These are phyloP conservation scores for Euphorbia celastroides DNA, from an alignment of 441 rosid genomes.

Conservation along the genomic window DNA sequence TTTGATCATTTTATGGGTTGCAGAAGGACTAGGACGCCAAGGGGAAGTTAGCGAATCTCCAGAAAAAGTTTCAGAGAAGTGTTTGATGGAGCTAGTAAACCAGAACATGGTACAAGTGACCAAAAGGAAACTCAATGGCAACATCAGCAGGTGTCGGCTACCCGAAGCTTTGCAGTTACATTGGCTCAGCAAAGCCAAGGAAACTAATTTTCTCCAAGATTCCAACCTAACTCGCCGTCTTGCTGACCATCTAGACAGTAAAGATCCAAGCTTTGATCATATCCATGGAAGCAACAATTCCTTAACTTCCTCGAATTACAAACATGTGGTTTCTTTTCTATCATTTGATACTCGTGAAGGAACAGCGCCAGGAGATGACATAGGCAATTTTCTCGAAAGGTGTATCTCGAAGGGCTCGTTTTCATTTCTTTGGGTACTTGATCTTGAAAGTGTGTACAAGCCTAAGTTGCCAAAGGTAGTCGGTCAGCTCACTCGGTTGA, in stretches of 20 bases:
- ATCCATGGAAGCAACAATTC: neutral
- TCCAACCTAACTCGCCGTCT: neutral
- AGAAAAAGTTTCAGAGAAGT: neutral
- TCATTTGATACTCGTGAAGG: neutral
- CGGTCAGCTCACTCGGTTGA: neutral
- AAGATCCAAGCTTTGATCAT: neutral
- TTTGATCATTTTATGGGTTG: conserved; percentile 5
- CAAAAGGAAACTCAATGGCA: neutral
- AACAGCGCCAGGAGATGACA: neutral
- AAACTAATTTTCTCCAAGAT: neutral
- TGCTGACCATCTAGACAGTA: neutral
- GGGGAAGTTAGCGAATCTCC: neutral
- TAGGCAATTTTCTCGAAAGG: neutral
- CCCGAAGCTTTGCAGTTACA: neutral
- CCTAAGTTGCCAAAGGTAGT: neutral
- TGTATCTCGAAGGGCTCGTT: neutral
- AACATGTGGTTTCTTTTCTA: neutral
- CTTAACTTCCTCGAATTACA: neutral
- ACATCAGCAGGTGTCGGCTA: neutral
- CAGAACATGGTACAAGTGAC: neutral
- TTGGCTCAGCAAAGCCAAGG: neutral
- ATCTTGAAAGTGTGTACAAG: neutral
- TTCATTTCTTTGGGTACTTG: neutral
- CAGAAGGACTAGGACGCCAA: neutral
- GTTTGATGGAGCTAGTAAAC: neutral